Evolutionary conservation across 495 filamentous ascomycete genomes (phyloP).

Genomic region (Letharia lupina): DNA sequence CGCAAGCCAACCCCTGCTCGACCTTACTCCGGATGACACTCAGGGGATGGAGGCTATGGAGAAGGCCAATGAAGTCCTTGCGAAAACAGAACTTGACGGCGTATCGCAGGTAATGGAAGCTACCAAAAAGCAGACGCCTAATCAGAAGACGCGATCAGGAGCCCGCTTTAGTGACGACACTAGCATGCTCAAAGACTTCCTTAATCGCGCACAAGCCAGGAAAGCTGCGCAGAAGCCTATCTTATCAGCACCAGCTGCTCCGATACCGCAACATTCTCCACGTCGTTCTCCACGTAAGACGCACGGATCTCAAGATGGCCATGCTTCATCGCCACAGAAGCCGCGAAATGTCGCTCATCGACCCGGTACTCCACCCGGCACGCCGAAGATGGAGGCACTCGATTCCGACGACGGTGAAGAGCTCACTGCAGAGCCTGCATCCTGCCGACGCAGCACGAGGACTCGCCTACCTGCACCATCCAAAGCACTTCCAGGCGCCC

Average conservation of each 20-base stretch:
- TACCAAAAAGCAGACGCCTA: constrained; percentile 2
- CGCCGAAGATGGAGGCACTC: constrained; percentile 18
- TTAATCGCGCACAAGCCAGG: constrained; percentile 51
- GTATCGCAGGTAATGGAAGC: constrained; percentile 9
- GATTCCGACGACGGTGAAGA: constrained; percentile 23
- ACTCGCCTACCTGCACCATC: constrained; percentile 29
- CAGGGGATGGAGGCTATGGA: constrained; percentile 8
- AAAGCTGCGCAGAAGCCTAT: constrained; percentile 43
- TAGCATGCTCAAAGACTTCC: constrained; percentile 51
- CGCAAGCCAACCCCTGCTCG: not conserved
- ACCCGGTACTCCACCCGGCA: constrained; percentile 18
- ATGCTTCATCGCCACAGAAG: constrained; percentile 47
- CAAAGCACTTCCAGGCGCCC: constrained; percentile 26
- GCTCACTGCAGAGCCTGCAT: constrained; percentile 20
- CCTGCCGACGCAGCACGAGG: constrained; percentile 39
- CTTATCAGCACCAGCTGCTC: constrained; percentile 21
- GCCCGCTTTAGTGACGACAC: constrained; percentile 44
- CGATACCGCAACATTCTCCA: constrained; percentile 29
- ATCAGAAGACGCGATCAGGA: constrained; percentile 23
- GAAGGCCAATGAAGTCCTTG: constrained; percentile 12
- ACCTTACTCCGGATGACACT: not conserved
- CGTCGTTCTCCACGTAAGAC: constrained; percentile 40
- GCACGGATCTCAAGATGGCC: constrained; percentile 45
- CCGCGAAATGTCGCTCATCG: constrained; percentile 30
- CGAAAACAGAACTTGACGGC: constrained; percentile 13